phyloP scores from a whole-genome alignment of 2,329 filamentous ascomycete species.

The Tolypocladium tropicale region DNA sequence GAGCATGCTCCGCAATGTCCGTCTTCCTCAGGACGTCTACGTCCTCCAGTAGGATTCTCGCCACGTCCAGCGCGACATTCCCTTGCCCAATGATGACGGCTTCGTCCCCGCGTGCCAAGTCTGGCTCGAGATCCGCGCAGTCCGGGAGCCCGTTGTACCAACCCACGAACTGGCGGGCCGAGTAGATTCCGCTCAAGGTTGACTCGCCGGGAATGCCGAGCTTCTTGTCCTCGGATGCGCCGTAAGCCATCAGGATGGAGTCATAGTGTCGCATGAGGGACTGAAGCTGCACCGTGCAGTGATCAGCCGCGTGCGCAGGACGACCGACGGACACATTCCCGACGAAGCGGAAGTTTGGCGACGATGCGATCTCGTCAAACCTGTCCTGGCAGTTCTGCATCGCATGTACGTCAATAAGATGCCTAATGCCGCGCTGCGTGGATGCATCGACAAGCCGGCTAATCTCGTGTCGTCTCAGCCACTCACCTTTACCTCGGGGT shows the following conservation, averaged over 20 bases:
- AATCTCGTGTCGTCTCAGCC: background rate
- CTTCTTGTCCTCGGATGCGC: constrained; percentile 72
- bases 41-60: constrained; percentile 72
- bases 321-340: constrained; percentile 78
- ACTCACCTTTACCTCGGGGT: constrained; percentile 89
- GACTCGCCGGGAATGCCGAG: constrained; percentile 75
- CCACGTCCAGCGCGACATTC: constrained; percentile 91
- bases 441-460: background rate
- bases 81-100: constrained; percentile 89
- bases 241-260: constrained; percentile 86
- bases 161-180: constrained; percentile 85
- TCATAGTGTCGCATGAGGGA: constrained; percentile 76
- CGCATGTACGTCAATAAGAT: background rate
- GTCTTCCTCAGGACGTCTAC: constrained; percentile 66
- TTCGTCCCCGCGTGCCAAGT: constrained; percentile 65
- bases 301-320: constrained; percentile 23
- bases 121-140: constrained; percentile 60
- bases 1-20: constrained; percentile 78
- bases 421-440: constrained; percentile 5
- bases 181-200: constrained; percentile 62
- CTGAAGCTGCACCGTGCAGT: constrained; percentile 51
- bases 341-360: constrained; percentile 77
- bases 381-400: constrained; percentile 85
- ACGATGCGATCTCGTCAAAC: constrained; percentile 78
- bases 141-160: constrained; percentile 98